A percentile compares a stretch with the other conserved stretches of the same genome.
Conservation (phyloP, 2,329 filamentous ascomycete species). For the Davidsoniella neocaledoniae region DNA sequence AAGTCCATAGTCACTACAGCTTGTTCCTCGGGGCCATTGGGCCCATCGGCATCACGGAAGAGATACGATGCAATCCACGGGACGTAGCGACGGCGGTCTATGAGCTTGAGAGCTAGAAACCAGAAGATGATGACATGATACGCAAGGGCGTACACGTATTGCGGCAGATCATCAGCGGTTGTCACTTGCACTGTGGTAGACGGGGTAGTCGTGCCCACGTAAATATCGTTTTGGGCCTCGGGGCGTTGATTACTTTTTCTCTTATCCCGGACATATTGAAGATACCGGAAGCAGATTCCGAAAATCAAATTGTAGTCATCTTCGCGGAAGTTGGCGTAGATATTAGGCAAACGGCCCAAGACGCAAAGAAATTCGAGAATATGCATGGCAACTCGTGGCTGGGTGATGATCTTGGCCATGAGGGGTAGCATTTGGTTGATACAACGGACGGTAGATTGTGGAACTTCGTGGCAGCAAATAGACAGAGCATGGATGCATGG, state of each 20-base stretch:
- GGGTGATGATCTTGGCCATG: constrained; percentile 92
- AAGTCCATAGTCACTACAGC: constrained; percentile 88
- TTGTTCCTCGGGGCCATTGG: constrained; percentile 67
- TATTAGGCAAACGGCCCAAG: constrained; percentile 64
- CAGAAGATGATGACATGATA: constrained; percentile 95
- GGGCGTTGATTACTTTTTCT: constrained; percentile 28
- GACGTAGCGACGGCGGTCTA: constrained; percentile 69
- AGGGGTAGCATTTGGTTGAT: constrained; percentile 76
- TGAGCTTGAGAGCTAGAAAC: constrained; percentile 79
- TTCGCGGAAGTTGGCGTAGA: constrained; percentile 77
- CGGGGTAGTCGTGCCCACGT: constrained; percentile 13
- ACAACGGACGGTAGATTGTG: constrained; percentile 69
- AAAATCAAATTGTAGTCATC: constrained; percentile 91
- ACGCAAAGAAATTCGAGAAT: constrained; percentile 91
- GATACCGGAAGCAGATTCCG: constrained; percentile 82
- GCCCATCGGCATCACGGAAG: constrained; percentile 60
- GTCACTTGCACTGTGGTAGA: background rate
- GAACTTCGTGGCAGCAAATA: constrained; percentile 88
- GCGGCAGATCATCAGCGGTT: constrained; percentile 46
- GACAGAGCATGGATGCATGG: constrained; percentile 89
- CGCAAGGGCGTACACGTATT: constrained; percentile 85
- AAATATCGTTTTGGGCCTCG: background rate
- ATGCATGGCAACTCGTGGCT: constrained; percentile 78
- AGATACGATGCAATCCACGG: constrained; percentile 81
- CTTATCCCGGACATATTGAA: constrained; percentile 70